Evolutionary conservation across 2,329 filamentous ascomycete species (phyloP).

Genomic region (Botrytis porri): DNA sequence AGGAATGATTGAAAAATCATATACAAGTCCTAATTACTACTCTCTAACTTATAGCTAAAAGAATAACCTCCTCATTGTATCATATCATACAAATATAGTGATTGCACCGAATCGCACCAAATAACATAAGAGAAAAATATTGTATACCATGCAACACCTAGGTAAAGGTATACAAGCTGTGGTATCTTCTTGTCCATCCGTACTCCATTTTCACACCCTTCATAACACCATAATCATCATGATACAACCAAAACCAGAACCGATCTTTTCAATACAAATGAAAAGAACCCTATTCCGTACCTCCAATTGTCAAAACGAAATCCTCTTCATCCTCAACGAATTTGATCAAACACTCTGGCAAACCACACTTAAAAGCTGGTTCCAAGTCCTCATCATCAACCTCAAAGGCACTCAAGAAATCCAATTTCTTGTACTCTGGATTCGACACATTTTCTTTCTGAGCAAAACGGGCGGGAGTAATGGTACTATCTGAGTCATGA

Average conservation of each 20-base stretch:
- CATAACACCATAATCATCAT: slow-evolving; percentile 12
- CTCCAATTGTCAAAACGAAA: slow-evolving; percentile 51
- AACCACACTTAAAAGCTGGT: slow-evolving; percentile 30
- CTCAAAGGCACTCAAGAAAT: slow-evolving; percentile 59
- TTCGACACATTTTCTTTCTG: slow-evolving; percentile 33
- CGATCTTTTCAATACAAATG: not conserved
- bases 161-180: slow-evolving; percentile 5
- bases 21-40: not conserved
- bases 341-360: slow-evolving; percentile 37
- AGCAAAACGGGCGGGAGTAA: slow-evolving; percentile 48
- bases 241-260: not conserved
- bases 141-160: slow-evolving; percentile 2
- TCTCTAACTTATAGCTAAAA: not conserved
- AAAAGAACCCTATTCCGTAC: not conserved
- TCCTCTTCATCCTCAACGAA: slow-evolving; percentile 47
- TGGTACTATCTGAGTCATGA: slow-evolving; percentile 44
- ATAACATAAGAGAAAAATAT: not conserved
- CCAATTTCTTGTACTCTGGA: slow-evolving; percentile 45
- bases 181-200: slow-evolving; percentile 12
- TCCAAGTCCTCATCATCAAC: slow-evolving; percentile 45
- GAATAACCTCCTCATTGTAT: not conserved
- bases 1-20: not conserved
- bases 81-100: slow-evolving; percentile 5
- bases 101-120: not conserved
- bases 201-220: not conserved